These are phyloP conservation scores for Linderina pennispora DNA, from an alignment of 192 early-diverging fungal genomes.

Conservation along the genomic window DNA sequence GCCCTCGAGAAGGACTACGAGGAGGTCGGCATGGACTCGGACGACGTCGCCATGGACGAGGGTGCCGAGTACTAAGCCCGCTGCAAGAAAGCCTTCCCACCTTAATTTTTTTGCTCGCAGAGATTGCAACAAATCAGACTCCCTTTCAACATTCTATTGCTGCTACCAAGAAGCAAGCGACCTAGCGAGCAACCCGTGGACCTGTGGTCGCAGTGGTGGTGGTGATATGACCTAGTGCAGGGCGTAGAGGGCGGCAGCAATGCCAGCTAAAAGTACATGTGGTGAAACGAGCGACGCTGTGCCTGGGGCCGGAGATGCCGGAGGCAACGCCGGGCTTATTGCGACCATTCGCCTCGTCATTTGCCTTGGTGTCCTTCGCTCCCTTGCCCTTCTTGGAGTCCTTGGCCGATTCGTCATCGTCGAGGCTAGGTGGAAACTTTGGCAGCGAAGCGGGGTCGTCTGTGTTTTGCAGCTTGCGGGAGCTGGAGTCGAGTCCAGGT, in stretches of 20 bases:
- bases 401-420: too few relatives aligned
- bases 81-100: not conserved
- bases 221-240: too few relatives aligned
- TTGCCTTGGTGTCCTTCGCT: not conserved
- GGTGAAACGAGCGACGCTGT: too few relatives aligned
- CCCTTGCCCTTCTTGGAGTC: too few relatives aligned
- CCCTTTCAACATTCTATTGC: too few relatives aligned
- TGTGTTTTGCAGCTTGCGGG: slow-evolving; percentile 1
- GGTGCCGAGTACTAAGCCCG: slow-evolving; percentile 51
- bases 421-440: slow-evolving; percentile 20
- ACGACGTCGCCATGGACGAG: slow-evolving; percentile 77
- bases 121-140: too few relatives aligned
- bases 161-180: too few relatives aligned
- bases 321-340: not conserved
- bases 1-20: slow-evolving; percentile 99
- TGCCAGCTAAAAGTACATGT: too few relatives aligned
- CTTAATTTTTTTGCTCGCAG: not conserved
- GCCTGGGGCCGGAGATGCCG: too few relatives aligned
- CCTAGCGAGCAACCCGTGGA: too few relatives aligned
- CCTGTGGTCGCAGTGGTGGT: too few relatives aligned
- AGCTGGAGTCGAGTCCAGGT: slow-evolving; percentile 6
- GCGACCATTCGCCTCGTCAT: not conserved
- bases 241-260: too few relatives aligned
- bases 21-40: slow-evolving; percentile 97
- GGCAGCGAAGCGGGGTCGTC: slow-evolving; percentile 28